Evolutionary conservation across 805 yeast genomes (phyloP).

Genomic region (Maudiozyma saulgeensis): DNA sequence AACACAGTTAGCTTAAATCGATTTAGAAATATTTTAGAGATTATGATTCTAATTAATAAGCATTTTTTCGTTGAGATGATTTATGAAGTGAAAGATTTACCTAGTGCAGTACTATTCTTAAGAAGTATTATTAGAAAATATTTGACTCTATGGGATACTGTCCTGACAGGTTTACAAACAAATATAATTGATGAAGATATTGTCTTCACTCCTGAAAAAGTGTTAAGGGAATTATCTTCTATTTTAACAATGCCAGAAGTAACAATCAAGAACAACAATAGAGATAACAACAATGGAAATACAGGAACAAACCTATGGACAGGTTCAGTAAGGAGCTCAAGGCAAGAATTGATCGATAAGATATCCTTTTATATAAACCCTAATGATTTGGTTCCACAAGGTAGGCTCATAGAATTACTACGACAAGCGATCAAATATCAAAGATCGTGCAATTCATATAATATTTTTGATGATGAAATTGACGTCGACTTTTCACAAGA

Average conservation of each 20-base stretch:
- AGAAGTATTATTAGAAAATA: constrained; percentile 18
- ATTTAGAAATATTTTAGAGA: constrained; percentile 14
- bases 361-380: constrained; percentile 42
- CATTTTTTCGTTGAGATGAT: constrained; percentile 24
- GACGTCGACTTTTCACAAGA: constrained; percentile 17
- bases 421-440: constrained; percentile 45
- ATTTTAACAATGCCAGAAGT: constrained; percentile 25
- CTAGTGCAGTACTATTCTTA: constrained; percentile 18
- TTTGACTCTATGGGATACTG: constrained; percentile 22
- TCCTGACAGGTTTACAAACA: constrained; percentile 7
- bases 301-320: constrained; percentile 28
- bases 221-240: constrained; percentile 22
- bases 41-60: constrained; percentile 18
- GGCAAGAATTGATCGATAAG: constrained; percentile 33
- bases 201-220: constrained; percentile 21
- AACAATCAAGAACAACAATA: not conserved
- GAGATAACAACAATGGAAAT: constrained; percentile 1
- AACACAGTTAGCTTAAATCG: not conserved
- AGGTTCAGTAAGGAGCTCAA: constrained; percentile 27
- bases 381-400: constrained; percentile 43
- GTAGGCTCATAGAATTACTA: constrained; percentile 40
- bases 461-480: constrained; percentile 15
- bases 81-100: constrained; percentile 10
- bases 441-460: constrained; percentile 28
- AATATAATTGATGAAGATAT: constrained; percentile 9